Base-by-base conservation (phyloP, 176 grass and related monocot species). In the Oryza rufipogon region DNA sequence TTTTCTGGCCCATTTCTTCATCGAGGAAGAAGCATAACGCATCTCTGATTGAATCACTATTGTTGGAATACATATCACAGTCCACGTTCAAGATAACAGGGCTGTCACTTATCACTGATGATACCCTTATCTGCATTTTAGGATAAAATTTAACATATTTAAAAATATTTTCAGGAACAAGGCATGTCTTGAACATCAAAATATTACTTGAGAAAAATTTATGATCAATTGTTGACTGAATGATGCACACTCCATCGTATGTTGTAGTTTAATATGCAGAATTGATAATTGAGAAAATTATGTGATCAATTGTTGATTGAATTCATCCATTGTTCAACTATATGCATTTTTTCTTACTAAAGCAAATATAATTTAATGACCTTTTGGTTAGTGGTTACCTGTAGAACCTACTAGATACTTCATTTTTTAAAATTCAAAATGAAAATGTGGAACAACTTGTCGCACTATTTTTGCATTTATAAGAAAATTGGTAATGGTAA, bases 11-110 rank as follows among this genome's bases (percentile, higher is more conserved):
- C 64, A 73, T 88, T 80, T 90, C 73, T 87, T 98, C 95, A 45
- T 93, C 95, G 36, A 94, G 81, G 44, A 98, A 95, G 83, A 41
- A 95, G 76, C 96, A 98, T 30, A 92, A 3, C 0, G 51, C 89
- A 47, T 95, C 91, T 89, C 74, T 94, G 47, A 98, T 85, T 9
- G 91, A 75, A 69, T 95, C 83, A 0, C 83, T 92, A 23, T 89
- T 94, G 75, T 98, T 98, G 2, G 96, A 98, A 70, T 95, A 95
- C 96, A 98, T 95, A 70, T 98, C 93, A 45, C 96, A 94, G 60
- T 98, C 93, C 85, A 95, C 77, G 70, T 95, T 98, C 77, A 98
- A 79, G 64, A 95, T 94, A 39, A 97, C 67, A 25, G 95, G 92
- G 75, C 71, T 89, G 52, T 97, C 91, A 89, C 95, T 97, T 87